A percentile compares a stretch with the other conserved stretches of the same genome.
Evolutionary conservation across 2,329 filamentous ascomycete species (phyloP).

Genomic region (Calycina marina): DNA sequence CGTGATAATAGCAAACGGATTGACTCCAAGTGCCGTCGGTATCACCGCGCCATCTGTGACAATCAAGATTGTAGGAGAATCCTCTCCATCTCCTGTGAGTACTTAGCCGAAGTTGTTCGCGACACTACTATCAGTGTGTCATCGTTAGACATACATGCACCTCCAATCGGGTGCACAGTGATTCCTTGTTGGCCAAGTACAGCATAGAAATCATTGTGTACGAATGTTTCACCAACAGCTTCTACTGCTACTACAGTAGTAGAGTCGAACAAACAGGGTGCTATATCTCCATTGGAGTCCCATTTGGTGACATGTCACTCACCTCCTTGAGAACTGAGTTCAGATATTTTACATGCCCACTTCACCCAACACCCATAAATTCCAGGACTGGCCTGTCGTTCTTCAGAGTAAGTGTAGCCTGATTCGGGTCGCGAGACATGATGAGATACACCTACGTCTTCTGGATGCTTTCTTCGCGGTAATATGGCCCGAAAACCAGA

Average conservation of each 20-base stretch:
- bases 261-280: too few species aligned
- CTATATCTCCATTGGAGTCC: too few species aligned
- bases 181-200: constrained; percentile 41
- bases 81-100: constrained; percentile 35
- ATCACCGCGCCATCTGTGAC: constrained; percentile 48
- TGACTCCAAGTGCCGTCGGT: constrained; percentile 46
- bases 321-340: constrained; percentile 36
- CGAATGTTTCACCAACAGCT: constrained; percentile 43
- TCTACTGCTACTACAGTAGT: too few species aligned
- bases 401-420: constrained; percentile 42
- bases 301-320: too few species aligned
- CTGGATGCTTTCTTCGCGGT: constrained; percentile 37
- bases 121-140: constrained; percentile 41
- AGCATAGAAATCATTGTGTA: constrained; percentile 43
- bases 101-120: constrained; percentile 48
- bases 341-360: constrained; percentile 37
- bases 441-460: constrained; percentile 49
- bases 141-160: constrained; percentile 46
- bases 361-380: constrained; percentile 43
- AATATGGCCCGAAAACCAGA: constrained; percentile 44
- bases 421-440: constrained; percentile 28
- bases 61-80: constrained; percentile 41
- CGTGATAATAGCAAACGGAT: constrained; percentile 55
- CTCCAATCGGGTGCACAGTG: constrained; percentile 53
- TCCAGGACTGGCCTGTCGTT: constrained; percentile 44